Evolutionary conservation across 1,284 basidiomycete genomes (phyloP).

Genomic region (Neonothopanus nambi): DNA sequence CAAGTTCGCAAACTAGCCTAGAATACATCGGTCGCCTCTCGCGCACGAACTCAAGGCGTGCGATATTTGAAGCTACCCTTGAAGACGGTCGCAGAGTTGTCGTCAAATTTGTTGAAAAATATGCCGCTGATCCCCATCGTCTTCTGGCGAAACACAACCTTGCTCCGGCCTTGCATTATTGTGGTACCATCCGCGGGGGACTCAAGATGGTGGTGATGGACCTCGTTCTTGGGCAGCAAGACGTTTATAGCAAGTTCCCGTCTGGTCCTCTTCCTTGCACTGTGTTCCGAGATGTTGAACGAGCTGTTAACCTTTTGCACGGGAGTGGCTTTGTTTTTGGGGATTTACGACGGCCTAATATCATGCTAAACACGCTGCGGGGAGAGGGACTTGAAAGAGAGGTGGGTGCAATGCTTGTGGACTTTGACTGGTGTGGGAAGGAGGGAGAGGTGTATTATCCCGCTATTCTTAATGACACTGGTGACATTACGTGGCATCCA

Average conservation of each 20-base stretch:
- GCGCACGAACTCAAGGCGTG: too few species aligned
- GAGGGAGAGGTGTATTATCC: conserved; percentile 23
- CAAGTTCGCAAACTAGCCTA: too few species aligned
- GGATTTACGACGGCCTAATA: conserved; percentile 24
- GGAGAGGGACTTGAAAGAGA: background rate
- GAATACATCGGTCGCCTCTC: too few species aligned
- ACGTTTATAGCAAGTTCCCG: background rate
- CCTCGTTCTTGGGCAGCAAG: conserved; percentile 2
- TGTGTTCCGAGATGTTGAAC: background rate
- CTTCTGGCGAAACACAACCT: background rate
- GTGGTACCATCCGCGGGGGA: background rate
- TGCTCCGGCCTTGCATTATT: background rate
- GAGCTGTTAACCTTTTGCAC: conserved; percentile 17
- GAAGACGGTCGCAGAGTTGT: too few species aligned
- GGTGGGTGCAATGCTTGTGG: conserved; percentile 17
- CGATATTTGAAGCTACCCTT: too few species aligned
- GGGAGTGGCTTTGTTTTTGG: conserved; percentile 21
- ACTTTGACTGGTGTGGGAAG: conserved; percentile 28
- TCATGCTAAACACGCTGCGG: too few species aligned
- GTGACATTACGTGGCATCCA: conserved; percentile 15
- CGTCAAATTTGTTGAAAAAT: background rate
- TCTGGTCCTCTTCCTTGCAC: background rate
- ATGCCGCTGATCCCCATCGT: background rate
- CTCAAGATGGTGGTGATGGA: background rate
- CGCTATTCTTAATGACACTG: background rate